Conservation (phyloP, 441 rosid genomes). For the Jatropha podagrica region DNA sequence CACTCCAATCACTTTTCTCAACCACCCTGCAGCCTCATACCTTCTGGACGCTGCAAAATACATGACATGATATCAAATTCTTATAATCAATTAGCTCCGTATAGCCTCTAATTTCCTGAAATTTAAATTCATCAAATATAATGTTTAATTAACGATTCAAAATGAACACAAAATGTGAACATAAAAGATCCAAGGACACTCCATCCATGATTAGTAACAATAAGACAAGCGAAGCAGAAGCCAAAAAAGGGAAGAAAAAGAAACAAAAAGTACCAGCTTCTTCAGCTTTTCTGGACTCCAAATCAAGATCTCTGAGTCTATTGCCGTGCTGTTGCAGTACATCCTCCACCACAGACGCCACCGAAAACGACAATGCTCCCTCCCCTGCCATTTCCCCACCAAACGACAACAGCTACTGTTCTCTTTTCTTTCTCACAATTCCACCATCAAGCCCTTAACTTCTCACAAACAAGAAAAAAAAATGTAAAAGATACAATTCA, state of each 20-base stretch:
- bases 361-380: conserved; percentile 55
- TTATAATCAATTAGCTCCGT: background rate
- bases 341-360: conserved; percentile 81
- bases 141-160: background rate
- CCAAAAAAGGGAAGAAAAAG: background rate
- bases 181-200: background rate
- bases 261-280: conserved; percentile 61
- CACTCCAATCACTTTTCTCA: conserved; percentile 80
- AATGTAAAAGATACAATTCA: background rate
- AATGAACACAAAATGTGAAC: background rate
- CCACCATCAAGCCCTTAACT: conserved; percentile 17
- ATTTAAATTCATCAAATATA: background rate
- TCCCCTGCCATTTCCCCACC: conserved; percentile 45
- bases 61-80: background rate
- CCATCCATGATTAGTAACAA: background rate
- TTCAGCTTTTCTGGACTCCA: conserved; percentile 74
- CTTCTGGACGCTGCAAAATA: conserved; percentile 60
- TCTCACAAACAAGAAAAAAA: background rate
- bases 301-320: conserved; percentile 56
- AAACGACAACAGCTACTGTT: background rate
- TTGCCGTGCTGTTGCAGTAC: conserved; percentile 78
- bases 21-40: conserved; percentile 85
- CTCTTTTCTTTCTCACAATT: conserved; percentile 14
- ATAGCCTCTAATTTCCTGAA: background rate
- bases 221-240: background rate